Conservation (phyloP, 495 filamentous ascomycete species). For the Xanthoparmelia taractica region DNA sequence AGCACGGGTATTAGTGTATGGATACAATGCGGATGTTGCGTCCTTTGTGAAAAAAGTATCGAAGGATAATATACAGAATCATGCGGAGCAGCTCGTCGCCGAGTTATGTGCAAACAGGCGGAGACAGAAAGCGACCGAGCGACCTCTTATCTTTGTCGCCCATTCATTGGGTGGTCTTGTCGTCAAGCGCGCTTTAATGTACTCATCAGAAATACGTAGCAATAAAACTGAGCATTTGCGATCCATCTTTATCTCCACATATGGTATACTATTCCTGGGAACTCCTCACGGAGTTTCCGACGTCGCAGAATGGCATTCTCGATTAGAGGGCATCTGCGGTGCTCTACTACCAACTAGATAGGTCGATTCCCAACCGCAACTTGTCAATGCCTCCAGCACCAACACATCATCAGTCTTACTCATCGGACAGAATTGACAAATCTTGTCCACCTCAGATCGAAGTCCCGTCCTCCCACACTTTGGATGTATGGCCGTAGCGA, state of each 20-base stretch:
- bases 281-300: slow-evolving; percentile 77
- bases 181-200: slow-evolving; percentile 63
- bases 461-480: no score
- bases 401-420: no score
- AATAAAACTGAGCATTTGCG: slow-evolving; percentile 60
- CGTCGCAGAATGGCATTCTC: slow-evolving; percentile 64
- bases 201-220: slow-evolving; percentile 54
- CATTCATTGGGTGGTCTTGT: slow-evolving; percentile 79
- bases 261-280: slow-evolving; percentile 79
- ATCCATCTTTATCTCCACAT: slow-evolving; percentile 75
- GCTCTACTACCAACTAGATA: slow-evolving; percentile 61
- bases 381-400: no score
- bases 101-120: slow-evolving; percentile 49
- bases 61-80: slow-evolving; percentile 70
- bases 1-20: slow-evolving; percentile 70
- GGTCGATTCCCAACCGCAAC: slow-evolving; percentile 59
- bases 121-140: slow-evolving; percentile 44
- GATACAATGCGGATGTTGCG: slow-evolving; percentile 69
- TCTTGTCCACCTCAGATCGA: no score
- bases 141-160: slow-evolving; percentile 78
- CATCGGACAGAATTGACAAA: no score
- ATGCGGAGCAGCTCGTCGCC: slow-evolving; percentile 70
- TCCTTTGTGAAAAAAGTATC: slow-evolving; percentile 51
- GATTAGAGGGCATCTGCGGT: slow-evolving; percentile 64
- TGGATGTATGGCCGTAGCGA: no score